Evolutionary conservation across 1,139 yeast genomes (phyloP).

Genomic region (Blastobotrys petasosporus): DNA sequence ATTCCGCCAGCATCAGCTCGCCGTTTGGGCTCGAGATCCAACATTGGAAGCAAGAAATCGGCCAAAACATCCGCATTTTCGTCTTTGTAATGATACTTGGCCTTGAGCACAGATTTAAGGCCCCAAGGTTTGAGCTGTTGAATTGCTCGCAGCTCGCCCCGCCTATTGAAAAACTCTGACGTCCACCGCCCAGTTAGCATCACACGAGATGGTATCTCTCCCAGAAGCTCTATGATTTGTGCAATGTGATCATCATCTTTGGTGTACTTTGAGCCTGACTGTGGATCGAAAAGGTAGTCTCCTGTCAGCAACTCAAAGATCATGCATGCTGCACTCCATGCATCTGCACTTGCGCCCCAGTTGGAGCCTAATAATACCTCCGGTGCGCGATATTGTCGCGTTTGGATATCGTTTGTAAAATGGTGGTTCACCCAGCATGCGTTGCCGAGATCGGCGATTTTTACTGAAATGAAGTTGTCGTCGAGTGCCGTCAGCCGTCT

Average conservation of each 20-base stretch:
- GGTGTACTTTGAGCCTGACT: conserved; percentile 52
- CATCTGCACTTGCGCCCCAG: conserved; percentile 83
- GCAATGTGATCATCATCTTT: conserved; percentile 87
- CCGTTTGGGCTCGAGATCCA: conserved; percentile 57
- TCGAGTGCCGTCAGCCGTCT: conserved; percentile 6
- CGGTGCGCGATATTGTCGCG: conserved; percentile 80
- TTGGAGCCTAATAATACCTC: conserved; percentile 62
- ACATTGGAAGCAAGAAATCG: conserved; percentile 67
- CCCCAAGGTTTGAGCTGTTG: conserved; percentile 65
- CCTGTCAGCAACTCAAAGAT: conserved; percentile 78
- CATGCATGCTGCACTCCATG: conserved; percentile 82
- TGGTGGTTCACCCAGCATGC: conserved; percentile 72
- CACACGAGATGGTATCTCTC: conserved; percentile 50
- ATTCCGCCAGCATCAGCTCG: conserved; percentile 81
- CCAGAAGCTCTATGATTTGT: conserved; percentile 70
- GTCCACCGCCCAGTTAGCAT: conserved; percentile 51
- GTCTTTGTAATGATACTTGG: conserved; percentile 61
- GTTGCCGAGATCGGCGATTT: conserved; percentile 81
- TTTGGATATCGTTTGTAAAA: conserved; percentile 79
- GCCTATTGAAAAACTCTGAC: conserved; percentile 48
- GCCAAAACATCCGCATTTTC: conserved; percentile 52
- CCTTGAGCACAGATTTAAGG: conserved; percentile 56
- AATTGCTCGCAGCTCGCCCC: conserved; percentile 52
- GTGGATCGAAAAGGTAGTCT: conserved; percentile 80
- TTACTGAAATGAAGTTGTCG: conserved; percentile 42